phyloP scores from a whole-genome alignment of 139 green algal genomes.

The Gonium pectorale region DNA sequence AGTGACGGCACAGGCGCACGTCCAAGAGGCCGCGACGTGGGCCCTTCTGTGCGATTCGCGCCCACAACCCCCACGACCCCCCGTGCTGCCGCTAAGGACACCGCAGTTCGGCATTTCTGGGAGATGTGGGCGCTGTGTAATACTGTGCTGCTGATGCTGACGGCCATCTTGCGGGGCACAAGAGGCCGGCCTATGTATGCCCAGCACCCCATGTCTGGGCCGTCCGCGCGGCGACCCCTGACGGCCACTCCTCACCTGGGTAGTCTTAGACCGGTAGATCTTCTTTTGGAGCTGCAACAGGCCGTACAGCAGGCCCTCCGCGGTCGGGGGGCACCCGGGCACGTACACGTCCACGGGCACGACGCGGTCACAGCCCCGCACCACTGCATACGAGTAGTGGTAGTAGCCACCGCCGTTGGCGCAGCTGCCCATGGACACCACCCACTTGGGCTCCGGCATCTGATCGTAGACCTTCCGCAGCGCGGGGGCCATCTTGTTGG shows the following conservation, averaged over 20 bases:
- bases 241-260: neutral
- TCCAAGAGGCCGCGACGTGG: too few species aligned
- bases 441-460: slow-evolving; percentile 98
- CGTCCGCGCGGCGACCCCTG: neutral
- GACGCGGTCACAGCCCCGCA: slow-evolving; percentile 95
- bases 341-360: slow-evolving; percentile 98
- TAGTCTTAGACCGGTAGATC: slow-evolving; percentile 58
- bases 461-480: slow-evolving; percentile 97
- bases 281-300: slow-evolving; percentile 81
- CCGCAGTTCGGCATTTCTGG: too few species aligned
- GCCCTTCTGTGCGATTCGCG: too few species aligned
- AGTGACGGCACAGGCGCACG: too few species aligned
- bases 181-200: neutral
- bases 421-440: slow-evolving; percentile 97
- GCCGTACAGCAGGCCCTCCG: slow-evolving; percentile 95
- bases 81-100: too few species aligned
- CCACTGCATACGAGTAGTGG: slow-evolving; percentile 97
- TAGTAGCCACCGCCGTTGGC: slow-evolving; percentile 98
- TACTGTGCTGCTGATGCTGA: too few species aligned
- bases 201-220: neutral
- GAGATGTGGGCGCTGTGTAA: too few species aligned
- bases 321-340: slow-evolving; percentile 95
- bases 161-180: too few species aligned
- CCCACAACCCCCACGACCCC: too few species aligned
- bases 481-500: slow-evolving; percentile 98